Evolutionary conservation across 1,284 basidiomycete species (phyloP).

Genomic region (Trichosporon sp.): DNA sequence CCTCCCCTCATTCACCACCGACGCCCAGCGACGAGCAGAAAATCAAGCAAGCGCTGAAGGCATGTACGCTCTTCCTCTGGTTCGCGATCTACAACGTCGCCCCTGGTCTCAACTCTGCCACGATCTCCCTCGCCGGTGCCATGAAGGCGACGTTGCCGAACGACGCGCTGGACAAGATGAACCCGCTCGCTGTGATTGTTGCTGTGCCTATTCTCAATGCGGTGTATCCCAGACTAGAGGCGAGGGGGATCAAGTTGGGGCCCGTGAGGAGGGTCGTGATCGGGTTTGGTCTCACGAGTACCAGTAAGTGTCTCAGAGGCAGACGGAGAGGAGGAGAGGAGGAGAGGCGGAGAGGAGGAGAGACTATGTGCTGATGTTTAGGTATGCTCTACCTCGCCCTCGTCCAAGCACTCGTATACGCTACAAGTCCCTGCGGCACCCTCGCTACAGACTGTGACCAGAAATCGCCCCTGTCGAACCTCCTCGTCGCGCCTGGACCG

Average conservation of each 20-base stretch:
- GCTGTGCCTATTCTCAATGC: not conserved
- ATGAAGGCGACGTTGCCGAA: not conserved
- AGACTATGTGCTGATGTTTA: not conserved
- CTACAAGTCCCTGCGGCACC: not conserved
- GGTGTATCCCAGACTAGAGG: not conserved
- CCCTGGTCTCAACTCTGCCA: not conserved
- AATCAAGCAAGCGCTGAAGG: conserved; percentile 4
- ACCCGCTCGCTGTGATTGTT: not conserved
- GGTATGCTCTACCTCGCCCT: not conserved
- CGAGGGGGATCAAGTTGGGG: not conserved
- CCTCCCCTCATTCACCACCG: too few species aligned
- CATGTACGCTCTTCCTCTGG: conserved; percentile 33
- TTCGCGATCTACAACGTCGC: conserved; percentile 29
- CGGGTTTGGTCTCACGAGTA: not conserved
- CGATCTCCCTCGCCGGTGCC: not conserved
- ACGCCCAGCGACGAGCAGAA: not conserved
- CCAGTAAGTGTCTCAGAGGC: not conserved
- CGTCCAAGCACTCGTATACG: not conserved
- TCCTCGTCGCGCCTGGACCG: not conserved
- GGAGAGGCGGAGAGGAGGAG: too few species aligned
- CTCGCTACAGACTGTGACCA: not conserved
- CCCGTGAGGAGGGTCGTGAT: not conserved
- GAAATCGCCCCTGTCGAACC: not conserved
- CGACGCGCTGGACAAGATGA: not conserved
- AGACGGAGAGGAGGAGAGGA: too few species aligned